These are phyloP conservation scores for Calophaca sinica DNA, from an alignment of 306 rosid species.

Conservation along the genomic window DNA sequence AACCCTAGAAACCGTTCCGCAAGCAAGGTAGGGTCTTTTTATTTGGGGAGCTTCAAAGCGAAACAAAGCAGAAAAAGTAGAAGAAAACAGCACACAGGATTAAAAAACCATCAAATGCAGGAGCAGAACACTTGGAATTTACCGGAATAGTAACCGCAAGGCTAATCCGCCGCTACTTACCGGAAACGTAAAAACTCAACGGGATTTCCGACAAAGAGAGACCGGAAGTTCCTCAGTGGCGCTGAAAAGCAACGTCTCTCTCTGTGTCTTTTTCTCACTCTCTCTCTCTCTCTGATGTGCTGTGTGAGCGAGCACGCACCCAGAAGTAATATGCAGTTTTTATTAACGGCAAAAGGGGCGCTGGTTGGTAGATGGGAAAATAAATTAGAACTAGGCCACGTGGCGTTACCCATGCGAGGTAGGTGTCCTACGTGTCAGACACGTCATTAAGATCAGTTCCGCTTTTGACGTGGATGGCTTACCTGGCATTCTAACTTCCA, in stretches of 20 bases:
- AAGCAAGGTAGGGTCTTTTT: not conserved
- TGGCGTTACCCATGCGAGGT: constrained; percentile 42
- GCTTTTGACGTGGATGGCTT: constrained; percentile 58
- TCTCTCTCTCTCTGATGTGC: constrained; percentile 10
- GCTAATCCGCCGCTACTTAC: not conserved
- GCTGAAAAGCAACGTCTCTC: constrained; percentile 27
- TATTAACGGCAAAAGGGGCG: constrained; percentile 66
- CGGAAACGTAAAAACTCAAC: not conserved
- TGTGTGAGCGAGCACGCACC: constrained; percentile 20
- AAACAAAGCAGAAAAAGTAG: constrained; percentile 15
- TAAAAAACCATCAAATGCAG: constrained; percentile 43
- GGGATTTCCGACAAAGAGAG: not conserved
- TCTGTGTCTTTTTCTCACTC: not conserved
- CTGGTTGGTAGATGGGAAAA: constrained; percentile 52
- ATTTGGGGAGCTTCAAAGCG: constrained; percentile 25
- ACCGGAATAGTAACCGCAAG: constrained; percentile 12
- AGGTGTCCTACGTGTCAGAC: constrained; percentile 49
- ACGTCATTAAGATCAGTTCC: constrained; percentile 35
- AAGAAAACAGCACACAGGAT: constrained; percentile 33
- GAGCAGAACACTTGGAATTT: not conserved
- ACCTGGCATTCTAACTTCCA: constrained; percentile 45
- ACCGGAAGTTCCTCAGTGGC: constrained; percentile 27
- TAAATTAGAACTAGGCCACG: constrained; percentile 56
- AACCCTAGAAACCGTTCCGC: constrained; percentile 52
- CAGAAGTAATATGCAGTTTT: constrained; percentile 38